Evolutionary conservation across 495 filamentous ascomycete genomes (phyloP).

Genomic region (Sordaria brevicollis): DNA sequence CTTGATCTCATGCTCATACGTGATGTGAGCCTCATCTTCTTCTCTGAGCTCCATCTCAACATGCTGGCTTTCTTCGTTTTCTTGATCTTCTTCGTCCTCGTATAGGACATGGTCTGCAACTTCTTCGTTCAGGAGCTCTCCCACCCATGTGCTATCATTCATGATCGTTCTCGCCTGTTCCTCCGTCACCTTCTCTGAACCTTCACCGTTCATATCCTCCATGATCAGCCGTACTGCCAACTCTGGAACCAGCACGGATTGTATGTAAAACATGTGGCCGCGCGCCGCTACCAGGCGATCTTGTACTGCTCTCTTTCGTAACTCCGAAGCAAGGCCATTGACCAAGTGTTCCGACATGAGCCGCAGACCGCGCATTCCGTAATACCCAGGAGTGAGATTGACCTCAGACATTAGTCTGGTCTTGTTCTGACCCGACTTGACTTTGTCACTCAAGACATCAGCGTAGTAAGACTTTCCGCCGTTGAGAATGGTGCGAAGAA

Average conservation of each 20-base stretch:
- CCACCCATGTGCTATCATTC: slow-evolving; percentile 64
- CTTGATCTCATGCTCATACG: background rate
- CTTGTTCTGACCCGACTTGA: slow-evolving; percentile 51
- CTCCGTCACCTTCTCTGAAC: slow-evolving; percentile 32
- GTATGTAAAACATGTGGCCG: slow-evolving; percentile 67
- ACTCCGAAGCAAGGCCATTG: slow-evolving; percentile 43
- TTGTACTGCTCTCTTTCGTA: slow-evolving; percentile 52
- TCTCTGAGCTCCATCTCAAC: background rate
- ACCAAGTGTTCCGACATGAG: slow-evolving; percentile 57
- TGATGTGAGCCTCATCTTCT: background rate
- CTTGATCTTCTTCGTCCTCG: slow-evolving; percentile 34
- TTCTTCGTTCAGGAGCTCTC: slow-evolving; percentile 64
- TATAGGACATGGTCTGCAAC: slow-evolving; percentile 46
- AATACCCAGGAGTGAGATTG: slow-evolving; percentile 62
- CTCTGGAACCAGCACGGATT: slow-evolving; percentile 81
- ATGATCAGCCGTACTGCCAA: slow-evolving; percentile 64
- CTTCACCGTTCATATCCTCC: slow-evolving; percentile 78
- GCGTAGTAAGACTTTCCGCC: slow-evolving; percentile 53
- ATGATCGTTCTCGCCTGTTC: slow-evolving; percentile 59
- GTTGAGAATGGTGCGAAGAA: slow-evolving; percentile 49
- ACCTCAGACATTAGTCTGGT: slow-evolving; percentile 46
- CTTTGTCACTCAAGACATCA: slow-evolving; percentile 43
- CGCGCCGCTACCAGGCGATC: slow-evolving; percentile 61
- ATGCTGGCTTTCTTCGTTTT: background rate
- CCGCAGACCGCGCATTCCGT: slow-evolving; percentile 66